These are phyloP conservation scores for Lentinula novae-zelandiae DNA, from an alignment of 1,284 basidiomycete species.

Conservation along the genomic window DNA sequence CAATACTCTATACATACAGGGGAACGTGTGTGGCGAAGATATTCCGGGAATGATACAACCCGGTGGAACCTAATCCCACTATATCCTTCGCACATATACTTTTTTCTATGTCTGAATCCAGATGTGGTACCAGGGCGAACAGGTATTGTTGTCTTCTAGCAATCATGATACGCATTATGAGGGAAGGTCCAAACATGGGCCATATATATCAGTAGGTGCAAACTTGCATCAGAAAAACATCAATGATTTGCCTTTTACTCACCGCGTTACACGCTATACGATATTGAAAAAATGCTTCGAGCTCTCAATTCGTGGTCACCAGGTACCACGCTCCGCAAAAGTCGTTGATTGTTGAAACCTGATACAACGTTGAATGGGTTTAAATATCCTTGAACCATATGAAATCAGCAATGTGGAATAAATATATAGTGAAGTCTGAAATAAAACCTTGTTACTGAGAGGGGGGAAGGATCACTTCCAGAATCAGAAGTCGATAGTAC, in stretches of 20 bases:
- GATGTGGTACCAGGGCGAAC: background rate
- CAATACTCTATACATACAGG: slow-evolving; percentile 20
- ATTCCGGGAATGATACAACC: too few relatives aligned
- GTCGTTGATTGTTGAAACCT: background rate
- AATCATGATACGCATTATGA: background rate
- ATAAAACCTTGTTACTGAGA: background rate
- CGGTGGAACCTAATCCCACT: too few relatives aligned
- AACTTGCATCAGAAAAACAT: background rate
- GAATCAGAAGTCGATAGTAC: too few relatives aligned
- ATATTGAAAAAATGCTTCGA: background rate
- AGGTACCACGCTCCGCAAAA: background rate
- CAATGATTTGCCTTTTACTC: background rate
- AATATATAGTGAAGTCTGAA: background rate
- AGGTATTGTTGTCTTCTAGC: background rate
- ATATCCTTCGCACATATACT: background rate
- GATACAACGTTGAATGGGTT: background rate
- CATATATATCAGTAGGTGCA: background rate
- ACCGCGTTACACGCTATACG: background rate
- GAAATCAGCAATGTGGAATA: background rate
- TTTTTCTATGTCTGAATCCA: background rate
- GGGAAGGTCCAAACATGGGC: background rate
- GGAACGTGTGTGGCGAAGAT: too few relatives aligned
- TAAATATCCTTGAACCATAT: background rate
- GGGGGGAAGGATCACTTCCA: background rate
- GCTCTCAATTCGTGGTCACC: background rate